These are phyloP conservation scores for Solanum chaucha DNA, from an alignment of 257 asterid species.

Conservation along the genomic window DNA sequence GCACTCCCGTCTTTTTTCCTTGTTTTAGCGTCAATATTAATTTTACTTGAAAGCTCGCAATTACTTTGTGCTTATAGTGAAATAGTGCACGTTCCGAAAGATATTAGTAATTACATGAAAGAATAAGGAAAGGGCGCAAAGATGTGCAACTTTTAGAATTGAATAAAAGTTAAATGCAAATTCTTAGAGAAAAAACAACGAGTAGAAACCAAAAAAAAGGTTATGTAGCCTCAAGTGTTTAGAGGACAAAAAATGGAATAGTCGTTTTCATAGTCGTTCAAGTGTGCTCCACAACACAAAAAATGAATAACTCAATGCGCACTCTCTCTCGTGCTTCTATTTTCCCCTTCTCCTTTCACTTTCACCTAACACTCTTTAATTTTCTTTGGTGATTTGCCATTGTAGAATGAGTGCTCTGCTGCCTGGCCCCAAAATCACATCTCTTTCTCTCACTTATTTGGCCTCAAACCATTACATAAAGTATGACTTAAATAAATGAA, in stretches of 20 bases:
- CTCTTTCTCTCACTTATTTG: neutral
- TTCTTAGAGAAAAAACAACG: neutral
- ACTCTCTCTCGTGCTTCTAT: neutral
- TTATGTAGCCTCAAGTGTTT: neutral
- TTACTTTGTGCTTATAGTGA: neutral
- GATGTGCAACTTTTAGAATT: neutral
- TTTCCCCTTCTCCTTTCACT: neutral
- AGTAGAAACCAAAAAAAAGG: neutral
- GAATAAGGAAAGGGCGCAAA: neutral
- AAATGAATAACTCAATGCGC: neutral
- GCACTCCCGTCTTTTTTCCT: neutral
- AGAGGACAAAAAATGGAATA: neutral
- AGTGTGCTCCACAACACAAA: constrained; percentile 1
- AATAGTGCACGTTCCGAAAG: neutral
- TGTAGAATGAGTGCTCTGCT: neutral
- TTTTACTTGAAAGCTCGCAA: neutral
- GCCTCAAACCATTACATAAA: constrained; percentile 7
- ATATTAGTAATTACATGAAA: too few relatives aligned
- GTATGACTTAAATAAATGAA: neutral
- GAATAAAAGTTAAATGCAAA: neutral
- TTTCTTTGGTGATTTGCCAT: neutral
- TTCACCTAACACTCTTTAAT: constrained; percentile 1
- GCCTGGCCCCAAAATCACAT: neutral
- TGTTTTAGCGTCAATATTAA: too few relatives aligned
- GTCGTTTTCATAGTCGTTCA: neutral